Conservation (phyloP, 495 filamentous ascomycete species). For the Jackrogersella minutella region DNA sequence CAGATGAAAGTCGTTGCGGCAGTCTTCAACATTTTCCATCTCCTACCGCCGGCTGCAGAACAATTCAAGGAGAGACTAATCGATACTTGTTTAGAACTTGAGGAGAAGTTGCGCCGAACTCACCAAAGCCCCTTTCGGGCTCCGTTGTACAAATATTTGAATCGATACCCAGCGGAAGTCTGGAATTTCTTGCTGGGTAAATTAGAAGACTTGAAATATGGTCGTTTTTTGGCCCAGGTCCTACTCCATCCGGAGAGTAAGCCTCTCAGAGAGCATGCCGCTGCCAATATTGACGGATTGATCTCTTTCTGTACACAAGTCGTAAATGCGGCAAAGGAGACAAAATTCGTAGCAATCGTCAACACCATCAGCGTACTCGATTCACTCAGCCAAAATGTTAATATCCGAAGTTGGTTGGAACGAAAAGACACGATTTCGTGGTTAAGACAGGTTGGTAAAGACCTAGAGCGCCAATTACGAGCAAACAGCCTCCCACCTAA, state of each 20-base stretch:
- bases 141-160: constrained; percentile 93
- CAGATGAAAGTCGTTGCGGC: constrained; percentile 92
- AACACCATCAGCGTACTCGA: constrained; percentile 88
- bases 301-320: constrained; percentile 68
- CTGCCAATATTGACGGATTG: constrained; percentile 75
- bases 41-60: constrained; percentile 86
- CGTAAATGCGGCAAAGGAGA: constrained; percentile 67
- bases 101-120: constrained; percentile 84
- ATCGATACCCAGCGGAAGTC: constrained; percentile 87
- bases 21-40: constrained; percentile 95
- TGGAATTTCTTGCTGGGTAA: constrained; percentile 78
- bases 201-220: constrained; percentile 82
- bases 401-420: constrained; percentile 75
- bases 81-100: constrained; percentile 86
- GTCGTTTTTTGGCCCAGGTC: constrained; percentile 95
- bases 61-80: constrained; percentile 90
- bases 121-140: constrained; percentile 92
- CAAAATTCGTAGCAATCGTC: constrained; percentile 73
- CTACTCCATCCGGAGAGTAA: constrained; percentile 77
- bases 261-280: constrained; percentile 75
- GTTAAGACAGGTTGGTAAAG: constrained; percentile 77
- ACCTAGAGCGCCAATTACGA: constrained; percentile 74
- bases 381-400: constrained; percentile 69
- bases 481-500: constrained; percentile 70
- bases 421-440: constrained; percentile 74